Base-by-base conservation (phyloP, 73 alveolate genomes). In the Paramecium primaurelia region DNA sequence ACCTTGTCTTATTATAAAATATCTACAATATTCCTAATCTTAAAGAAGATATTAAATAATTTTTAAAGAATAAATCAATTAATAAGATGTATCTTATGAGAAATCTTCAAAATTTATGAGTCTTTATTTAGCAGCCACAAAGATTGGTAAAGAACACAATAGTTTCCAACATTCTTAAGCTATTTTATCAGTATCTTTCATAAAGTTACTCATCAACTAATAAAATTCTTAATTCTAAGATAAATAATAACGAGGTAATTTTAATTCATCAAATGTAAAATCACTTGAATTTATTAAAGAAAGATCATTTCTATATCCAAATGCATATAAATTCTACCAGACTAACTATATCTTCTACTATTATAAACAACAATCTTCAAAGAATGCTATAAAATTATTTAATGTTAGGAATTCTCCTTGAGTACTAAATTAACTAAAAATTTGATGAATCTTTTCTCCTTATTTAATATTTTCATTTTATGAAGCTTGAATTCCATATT, bases 81-180 rank as follows among this genome's bases (percentile, higher is more conserved):
- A 25, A 49, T 45, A 80, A 8, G 91, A 44, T 45, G 6, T 16
- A 47, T 80, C 91, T 10, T 80, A 10, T n/a, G 47, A 10, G 7
- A 80, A 7, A 18, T 32, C 77, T 20, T 42, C 58, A 20, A 80
- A 47, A 45, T 45, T 45, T 0, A 44, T 10, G 20, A 77, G 8
- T 18, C 44, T 16, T 6, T 77, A 10, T 38, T 37, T 40, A 16
- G 71, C 89, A n/a, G n/a, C 14, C 0, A 7, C 40, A 77, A 28
- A 26, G 2, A 49, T 58, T 20, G 91, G 91, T 49, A 97, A 92
- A 20, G 44, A 58, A 49, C 84, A 73, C 60, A 93, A 85, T 20
- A 96, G 60, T 10, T 95, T 75, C 99, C 98, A 96, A 12, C 97
- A 95, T 42, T 86, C 94, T 30, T 93, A 36, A 22, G 98, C 95